Evolutionary conservation across 257 asterid genomes (phyloP).

Genomic region (Capsicum baccatum): DNA sequence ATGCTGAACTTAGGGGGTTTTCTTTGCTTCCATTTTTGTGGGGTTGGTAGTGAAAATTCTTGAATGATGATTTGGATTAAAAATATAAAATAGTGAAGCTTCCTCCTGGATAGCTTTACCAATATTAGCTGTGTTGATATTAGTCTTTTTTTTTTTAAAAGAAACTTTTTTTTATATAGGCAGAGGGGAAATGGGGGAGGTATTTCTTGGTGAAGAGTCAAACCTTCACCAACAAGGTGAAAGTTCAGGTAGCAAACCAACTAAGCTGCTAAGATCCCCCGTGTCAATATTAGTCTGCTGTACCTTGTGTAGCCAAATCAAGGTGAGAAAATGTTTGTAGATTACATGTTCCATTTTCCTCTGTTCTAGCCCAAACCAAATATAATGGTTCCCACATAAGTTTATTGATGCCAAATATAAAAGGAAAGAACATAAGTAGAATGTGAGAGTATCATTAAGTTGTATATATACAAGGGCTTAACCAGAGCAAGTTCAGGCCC

Average conservation of each 20-base stretch:
- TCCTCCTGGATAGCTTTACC: constrained; percentile 8
- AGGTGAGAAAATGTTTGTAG: constrained; percentile 6
- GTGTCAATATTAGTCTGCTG: not conserved
- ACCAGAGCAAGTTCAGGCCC: not conserved
- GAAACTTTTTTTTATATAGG: too few species aligned
- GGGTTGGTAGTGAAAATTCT: not conserved
- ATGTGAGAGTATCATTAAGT: not conserved
- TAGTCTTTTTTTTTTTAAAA: not conserved
- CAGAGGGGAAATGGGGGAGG: too few species aligned
- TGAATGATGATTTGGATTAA: not conserved
- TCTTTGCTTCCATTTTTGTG: not conserved
- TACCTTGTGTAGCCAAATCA: not conserved
- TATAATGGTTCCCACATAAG: not conserved
- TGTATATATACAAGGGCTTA: not conserved
- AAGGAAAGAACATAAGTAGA: not conserved
- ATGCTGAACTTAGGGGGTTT: constrained; percentile 8
- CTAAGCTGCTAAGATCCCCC: too few species aligned
- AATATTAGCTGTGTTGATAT: not conserved
- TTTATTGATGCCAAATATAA: constrained; percentile 2
- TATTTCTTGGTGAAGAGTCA: too few species aligned
- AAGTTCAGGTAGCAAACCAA: too few species aligned
- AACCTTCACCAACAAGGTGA: too few species aligned
- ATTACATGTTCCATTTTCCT: not conserved
- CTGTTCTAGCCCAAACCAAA: constrained; percentile 7
- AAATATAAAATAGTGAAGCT: not conserved